phyloP scores from a whole-genome alignment of 257 asterid species.

The Gentiana dahurica region DNA sequence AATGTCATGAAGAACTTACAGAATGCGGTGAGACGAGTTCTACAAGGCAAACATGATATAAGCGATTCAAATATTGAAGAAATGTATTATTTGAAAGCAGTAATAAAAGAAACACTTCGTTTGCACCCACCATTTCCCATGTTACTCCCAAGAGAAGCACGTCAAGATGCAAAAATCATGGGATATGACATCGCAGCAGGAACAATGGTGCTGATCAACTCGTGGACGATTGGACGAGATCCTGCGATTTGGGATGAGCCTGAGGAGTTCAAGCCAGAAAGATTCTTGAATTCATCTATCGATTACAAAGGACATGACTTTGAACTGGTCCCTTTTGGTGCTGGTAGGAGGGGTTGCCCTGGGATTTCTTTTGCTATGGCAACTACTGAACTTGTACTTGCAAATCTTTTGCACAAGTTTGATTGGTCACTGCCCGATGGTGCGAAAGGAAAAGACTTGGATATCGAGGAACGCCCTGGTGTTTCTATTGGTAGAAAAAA shows the following conservation, averaged over 20 bases:
- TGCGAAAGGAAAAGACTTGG: constrained; percentile 19
- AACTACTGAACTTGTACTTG: constrained; percentile 22
- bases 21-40: constrained; percentile 11
- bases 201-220: constrained; percentile 13
- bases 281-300: constrained; percentile 13
- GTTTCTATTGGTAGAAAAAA: constrained; percentile 12
- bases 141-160: constrained; percentile 12
- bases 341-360: constrained; percentile 39
- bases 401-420: constrained; percentile 29
- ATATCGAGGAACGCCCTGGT: constrained; percentile 32
- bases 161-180: constrained; percentile 9
- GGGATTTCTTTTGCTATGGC: constrained; percentile 22
- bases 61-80: constrained; percentile 12
- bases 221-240: constrained; percentile 19
- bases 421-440: constrained; percentile 17
- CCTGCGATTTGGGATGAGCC: constrained; percentile 15
- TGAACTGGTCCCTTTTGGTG: constrained; percentile 37
- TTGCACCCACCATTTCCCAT: constrained; percentile 22
- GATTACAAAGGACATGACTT: constrained; percentile 30
- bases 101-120: constrained; percentile 15
- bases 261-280: constrained; percentile 12
- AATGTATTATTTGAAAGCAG: constrained; percentile 14
- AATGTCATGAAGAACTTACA: constrained; percentile 8
- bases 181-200: constrained; percentile 12
- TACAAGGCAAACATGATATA: constrained; percentile 1